Conservation (phyloP, 1,284 basidiomycete species). For the Sphaerobolus stellatus region DNA sequence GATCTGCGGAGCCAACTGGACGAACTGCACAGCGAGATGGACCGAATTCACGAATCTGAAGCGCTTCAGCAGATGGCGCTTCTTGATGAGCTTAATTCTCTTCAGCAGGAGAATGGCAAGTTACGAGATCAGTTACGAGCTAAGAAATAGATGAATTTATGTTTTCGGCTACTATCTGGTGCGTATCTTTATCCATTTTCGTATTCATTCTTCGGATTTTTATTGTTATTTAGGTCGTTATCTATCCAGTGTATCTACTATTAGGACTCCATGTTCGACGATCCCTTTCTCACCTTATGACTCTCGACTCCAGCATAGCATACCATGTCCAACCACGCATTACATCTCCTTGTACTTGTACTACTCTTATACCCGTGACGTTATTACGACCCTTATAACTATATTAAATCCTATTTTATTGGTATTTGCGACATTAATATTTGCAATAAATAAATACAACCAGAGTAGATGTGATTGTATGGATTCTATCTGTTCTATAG, state of each 20-base stretch:
- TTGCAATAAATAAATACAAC: neutral
- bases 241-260: too few species aligned
- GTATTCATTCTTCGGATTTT: too few species aligned
- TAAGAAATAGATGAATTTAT: conserved; percentile 15
- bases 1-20: conserved; percentile 37
- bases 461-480: neutral
- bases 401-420: neutral
- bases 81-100: conserved; percentile 74
- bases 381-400: too few species aligned
- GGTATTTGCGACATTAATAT: neutral
- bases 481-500: neutral
- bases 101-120: conserved; percentile 73
- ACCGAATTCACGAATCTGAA: conserved; percentile 60
- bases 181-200: too few species aligned
- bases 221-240: too few species aligned
- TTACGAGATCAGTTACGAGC: conserved; percentile 64
- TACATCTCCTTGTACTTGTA: too few species aligned
- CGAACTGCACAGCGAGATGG: conserved; percentile 48
- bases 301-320: too few species aligned
- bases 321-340: too few species aligned
- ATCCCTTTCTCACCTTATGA: too few species aligned
- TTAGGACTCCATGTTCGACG: too few species aligned
- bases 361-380: too few species aligned
- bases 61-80: conserved; percentile 69
- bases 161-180: too few species aligned